A percentile compares a stretch with the other conserved stretches of the same genome.
Conservation (phyloP, 306 rosid genomes). For the Heteromeles arbutifolia region DNA sequence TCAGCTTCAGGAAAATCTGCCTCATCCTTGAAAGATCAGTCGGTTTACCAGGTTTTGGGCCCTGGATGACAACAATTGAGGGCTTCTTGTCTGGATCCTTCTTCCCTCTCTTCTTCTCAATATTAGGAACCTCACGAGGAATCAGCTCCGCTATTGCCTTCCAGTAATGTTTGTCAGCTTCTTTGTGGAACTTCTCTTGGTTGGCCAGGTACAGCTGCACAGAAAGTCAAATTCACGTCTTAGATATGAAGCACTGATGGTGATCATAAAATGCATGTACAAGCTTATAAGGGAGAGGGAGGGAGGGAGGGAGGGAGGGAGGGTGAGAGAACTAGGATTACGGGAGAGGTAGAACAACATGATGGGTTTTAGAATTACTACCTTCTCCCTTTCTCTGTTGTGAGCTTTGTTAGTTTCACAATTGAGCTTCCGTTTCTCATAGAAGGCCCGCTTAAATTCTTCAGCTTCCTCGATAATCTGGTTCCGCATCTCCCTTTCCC, state of each 20-base stretch:
- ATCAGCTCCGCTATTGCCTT: constrained; percentile 88
- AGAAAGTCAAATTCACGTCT: constrained; percentile 5
- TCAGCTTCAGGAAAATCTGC: constrained; percentile 72
- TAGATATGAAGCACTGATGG: constrained; percentile 14
- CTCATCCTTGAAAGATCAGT: constrained; percentile 94
- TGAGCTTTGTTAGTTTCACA: constrained; percentile 61
- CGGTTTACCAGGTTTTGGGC: constrained; percentile 96
- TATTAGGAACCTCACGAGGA: constrained; percentile 81
- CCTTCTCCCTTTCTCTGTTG: constrained; percentile 94
- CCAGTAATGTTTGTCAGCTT: constrained; percentile 90
- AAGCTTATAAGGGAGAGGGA: neutral
- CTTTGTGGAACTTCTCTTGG: constrained; percentile 97
- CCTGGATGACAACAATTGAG: constrained; percentile 51
- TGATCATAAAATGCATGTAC: neutral
- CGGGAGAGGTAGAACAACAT: neutral
- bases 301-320: neutral
- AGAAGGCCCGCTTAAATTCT: constrained; percentile 60
- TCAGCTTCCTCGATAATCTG: constrained; percentile 93
- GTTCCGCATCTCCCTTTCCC: constrained; percentile 78
- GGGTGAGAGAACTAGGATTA: neutral
- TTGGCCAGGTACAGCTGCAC: constrained; percentile 53
- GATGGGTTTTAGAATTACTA: constrained; percentile 10
- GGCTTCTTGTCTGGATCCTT: constrained; percentile 75
- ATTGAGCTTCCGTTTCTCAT: constrained; percentile 70
- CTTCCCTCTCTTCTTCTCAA: constrained; percentile 92